Evolutionary conservation across 2,329 filamentous ascomycete species (phyloP).

Genomic region (Arthroderma uncinatum): DNA sequence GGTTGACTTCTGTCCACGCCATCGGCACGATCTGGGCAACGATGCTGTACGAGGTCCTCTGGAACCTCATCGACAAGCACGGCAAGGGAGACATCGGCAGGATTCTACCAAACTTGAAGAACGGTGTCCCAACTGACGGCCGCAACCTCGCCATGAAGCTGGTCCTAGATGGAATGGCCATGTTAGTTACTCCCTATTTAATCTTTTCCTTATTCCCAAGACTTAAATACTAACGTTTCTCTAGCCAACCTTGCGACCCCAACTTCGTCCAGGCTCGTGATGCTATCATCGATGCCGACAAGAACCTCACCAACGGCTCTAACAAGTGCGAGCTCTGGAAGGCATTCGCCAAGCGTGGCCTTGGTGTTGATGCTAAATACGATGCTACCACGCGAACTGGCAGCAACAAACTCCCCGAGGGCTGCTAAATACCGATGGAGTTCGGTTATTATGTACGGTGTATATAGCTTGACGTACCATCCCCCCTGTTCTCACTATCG

Average conservation of each 20-base stretch:
- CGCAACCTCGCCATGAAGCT: constrained; percentile 13
- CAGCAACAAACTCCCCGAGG: neutral
- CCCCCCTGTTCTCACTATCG: too few species aligned
- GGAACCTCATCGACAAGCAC: constrained; percentile 14
- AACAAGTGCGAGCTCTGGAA: constrained; percentile 14
- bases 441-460: too few species aligned
- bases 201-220: neutral
- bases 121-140: constrained; percentile 11
- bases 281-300: constrained; percentile 13
- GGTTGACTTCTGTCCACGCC: constrained; percentile 6
- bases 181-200: constrained; percentile 8
- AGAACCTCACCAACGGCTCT: constrained; percentile 8
- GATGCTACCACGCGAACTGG: neutral
- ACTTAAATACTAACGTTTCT: neutral
- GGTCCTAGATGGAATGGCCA: constrained; percentile 13
- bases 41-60: constrained; percentile 13
- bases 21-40: constrained; percentile 12
- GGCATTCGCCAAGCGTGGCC: constrained; percentile 11
- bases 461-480: too few species aligned
- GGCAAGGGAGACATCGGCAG: constrained; percentile 11
- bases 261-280: constrained; percentile 14
- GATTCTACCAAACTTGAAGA: constrained; percentile 1
- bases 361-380: constrained; percentile 3
- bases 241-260: constrained; percentile 11
- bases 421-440: neutral